Conservation (phyloP, 2,329 filamentous ascomycete species). For the Claviceps maximensis region DNA sequence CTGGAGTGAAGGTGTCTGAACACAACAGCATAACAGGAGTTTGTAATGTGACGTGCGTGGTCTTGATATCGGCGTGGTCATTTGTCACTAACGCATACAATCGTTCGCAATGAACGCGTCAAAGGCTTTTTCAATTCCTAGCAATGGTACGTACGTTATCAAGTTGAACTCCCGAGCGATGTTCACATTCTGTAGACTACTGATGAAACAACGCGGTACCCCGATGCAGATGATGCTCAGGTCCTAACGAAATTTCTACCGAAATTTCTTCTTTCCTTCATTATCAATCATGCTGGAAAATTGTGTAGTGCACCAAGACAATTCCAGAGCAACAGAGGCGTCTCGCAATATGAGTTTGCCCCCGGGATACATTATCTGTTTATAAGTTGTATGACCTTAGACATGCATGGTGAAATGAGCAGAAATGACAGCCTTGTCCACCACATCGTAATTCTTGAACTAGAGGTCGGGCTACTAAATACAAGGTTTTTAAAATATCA, state of each 20-base stretch:
- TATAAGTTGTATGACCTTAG: background rate
- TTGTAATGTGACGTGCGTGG: background rate
- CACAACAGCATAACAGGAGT: too few species aligned
- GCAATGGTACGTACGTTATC: background rate
- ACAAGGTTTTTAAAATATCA: background rate
- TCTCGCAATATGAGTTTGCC: background rate
- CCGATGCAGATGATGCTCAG: background rate
- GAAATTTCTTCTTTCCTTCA: too few species aligned
- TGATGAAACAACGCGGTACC: background rate
- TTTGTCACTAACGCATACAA: background rate
- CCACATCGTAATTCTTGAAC: background rate
- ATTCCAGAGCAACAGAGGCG: background rate
- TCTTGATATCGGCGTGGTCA: background rate
- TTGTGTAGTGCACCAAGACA: background rate
- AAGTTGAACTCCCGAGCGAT: background rate
- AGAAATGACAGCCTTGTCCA: background rate
- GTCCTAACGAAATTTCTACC: too few species aligned
- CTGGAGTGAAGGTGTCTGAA: background rate
- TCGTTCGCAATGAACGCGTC: background rate
- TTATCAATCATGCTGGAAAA: background rate
- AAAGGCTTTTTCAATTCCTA: background rate
- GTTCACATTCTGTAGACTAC: background rate
- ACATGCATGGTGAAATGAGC: background rate
- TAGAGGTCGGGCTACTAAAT: background rate
- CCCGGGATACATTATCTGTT: background rate